phyloP scores from a whole-genome alignment of 257 asterid genomes.

The Ocimum tenuiflorum region DNA sequence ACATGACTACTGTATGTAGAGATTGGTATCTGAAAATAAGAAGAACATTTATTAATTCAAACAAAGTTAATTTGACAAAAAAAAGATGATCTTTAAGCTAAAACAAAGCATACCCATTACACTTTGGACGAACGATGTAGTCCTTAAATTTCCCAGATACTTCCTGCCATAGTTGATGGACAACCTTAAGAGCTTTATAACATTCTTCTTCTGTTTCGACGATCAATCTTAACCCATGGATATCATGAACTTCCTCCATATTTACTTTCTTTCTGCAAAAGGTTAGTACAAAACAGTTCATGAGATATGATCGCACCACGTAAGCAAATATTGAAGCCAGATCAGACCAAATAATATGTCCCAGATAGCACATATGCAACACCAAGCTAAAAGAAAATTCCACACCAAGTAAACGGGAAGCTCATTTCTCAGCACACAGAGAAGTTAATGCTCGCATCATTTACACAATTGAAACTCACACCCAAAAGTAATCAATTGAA shows the following conservation, averaged over 20 bases:
- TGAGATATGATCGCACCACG: slow-evolving; percentile 2
- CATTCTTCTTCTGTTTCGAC: slow-evolving; percentile 82
- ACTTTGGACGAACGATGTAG: slow-evolving; percentile 65
- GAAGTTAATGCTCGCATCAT: too few relatives aligned
- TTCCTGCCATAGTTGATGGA: slow-evolving; percentile 68
- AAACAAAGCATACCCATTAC: slow-evolving; percentile 58
- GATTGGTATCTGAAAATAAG: slow-evolving; percentile 62
- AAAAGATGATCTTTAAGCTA: not conserved
- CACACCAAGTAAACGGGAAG: too few relatives aligned
- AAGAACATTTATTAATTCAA: not conserved
- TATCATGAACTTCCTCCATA: slow-evolving; percentile 80
- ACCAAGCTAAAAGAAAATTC: not conserved
- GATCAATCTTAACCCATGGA: slow-evolving; percentile 77
- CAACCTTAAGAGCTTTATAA: slow-evolving; percentile 62
- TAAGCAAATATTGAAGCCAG: not conserved
- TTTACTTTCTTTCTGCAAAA: slow-evolving; percentile 64
- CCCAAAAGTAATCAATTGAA: not conserved
- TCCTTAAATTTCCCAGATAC: slow-evolving; percentile 80
- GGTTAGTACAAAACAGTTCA: not conserved
- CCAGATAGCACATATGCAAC: not conserved
- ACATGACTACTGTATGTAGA: slow-evolving; percentile 63
- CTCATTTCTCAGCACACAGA: too few relatives aligned
- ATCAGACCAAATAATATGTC: not conserved
- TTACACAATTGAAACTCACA: not conserved
- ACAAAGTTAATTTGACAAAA: not conserved